Evolutionary conservation across 2,329 filamentous ascomycete genomes (phyloP), one percentile per base, ranked within the genome.

Genomic region (Tolypocladium capitatum): DNA sequence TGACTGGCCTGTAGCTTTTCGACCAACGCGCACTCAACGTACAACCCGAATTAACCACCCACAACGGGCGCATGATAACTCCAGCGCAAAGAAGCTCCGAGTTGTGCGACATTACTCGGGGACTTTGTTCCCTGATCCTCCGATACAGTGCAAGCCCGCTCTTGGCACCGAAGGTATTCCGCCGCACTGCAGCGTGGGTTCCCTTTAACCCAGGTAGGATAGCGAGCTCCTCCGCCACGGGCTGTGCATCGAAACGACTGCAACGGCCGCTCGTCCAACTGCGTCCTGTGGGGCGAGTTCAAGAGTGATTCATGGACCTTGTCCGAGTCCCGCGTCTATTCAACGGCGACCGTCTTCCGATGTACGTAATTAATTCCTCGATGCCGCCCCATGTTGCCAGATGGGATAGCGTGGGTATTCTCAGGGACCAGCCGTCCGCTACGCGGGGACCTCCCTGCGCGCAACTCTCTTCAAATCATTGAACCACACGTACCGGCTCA

Each of bases 401-500:
- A 16, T 4, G 13, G 18, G 13, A 24, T 20, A 20, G 5, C 18
- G 13, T 21, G 18, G 18, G 6, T 0, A 21, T 27, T 24, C 6
- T 24, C 36, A 10, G 6, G 16, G 3, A 9, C 21, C 20, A 40
- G 13, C 7, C 36, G 13, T 14, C 21, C 9, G 21, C 14, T 36
- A 47, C 27, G 31, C 31, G n/a, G 30, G 35, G 9, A 13, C 27
- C 28, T 21, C 34, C 20, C 44, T 47, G 31, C 41, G 48, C 18
- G 43, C 45, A 35, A 55, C 47, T 44, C 46, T 55, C 46, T 40
- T 48, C 38, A 56, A 30, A 41, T 55, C 53, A 47, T 69, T 69
- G 51, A 66, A 66, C 66, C 66, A 69, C 34, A 68, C 63, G 48
- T 68, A 65, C 36, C 65, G 63, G 51, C 64, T 67, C 9, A 66